Conservation (phyloP, 2,329 filamentous ascomycete species). For the Fusarium brachygibbosum region DNA sequence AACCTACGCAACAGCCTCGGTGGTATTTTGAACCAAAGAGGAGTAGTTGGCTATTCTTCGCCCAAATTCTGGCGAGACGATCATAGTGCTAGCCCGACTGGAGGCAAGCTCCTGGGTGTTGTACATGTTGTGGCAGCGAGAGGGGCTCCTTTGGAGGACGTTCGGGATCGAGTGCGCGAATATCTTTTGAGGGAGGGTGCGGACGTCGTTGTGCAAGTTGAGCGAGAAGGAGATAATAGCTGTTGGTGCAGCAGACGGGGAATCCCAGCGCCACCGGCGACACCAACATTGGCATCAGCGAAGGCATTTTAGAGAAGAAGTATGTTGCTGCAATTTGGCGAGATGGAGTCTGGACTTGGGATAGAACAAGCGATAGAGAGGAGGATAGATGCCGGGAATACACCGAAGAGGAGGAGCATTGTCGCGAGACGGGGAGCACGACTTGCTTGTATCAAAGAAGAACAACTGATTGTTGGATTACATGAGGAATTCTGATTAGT, state of each 20-base stretch:
- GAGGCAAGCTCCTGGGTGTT: conserved; percentile 77
- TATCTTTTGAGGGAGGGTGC: conserved; percentile 80
- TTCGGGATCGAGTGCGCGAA: conserved; percentile 79
- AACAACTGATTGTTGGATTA: conserved; percentile 11
- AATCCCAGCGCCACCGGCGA: conserved; percentile 45
- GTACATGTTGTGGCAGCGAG: conserved; percentile 86
- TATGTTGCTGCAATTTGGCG: conserved; percentile 7
- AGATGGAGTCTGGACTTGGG: conserved; percentile 22
- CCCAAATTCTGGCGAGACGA: conserved; percentile 96
- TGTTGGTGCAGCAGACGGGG: conserved; percentile 68
- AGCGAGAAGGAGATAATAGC: conserved; percentile 79
- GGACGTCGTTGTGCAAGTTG: conserved; percentile 88
- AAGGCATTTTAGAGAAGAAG: conserved; percentile 53
- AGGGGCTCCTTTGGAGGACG: conserved; percentile 82
- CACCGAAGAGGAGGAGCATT: conserved; percentile 13
- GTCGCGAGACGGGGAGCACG: conserved; percentile 3
- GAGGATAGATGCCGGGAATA: conserved; percentile 24
- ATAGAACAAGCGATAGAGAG: conserved; percentile 26
- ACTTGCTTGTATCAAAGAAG: conserved; percentile 20
- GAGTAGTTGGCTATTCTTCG: conserved; percentile 86
- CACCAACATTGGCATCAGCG: conserved; percentile 50
- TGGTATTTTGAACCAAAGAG: conserved; percentile 83
- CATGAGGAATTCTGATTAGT: conserved; percentile 10
- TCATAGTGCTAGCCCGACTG: conserved; percentile 59
- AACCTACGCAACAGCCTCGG: conserved; percentile 86